Evolutionary conservation across 164 flowering plant species (phyloP), one percentile per base, ranked within the genome.

Genomic region (Nymphaea thermarum): DNA sequence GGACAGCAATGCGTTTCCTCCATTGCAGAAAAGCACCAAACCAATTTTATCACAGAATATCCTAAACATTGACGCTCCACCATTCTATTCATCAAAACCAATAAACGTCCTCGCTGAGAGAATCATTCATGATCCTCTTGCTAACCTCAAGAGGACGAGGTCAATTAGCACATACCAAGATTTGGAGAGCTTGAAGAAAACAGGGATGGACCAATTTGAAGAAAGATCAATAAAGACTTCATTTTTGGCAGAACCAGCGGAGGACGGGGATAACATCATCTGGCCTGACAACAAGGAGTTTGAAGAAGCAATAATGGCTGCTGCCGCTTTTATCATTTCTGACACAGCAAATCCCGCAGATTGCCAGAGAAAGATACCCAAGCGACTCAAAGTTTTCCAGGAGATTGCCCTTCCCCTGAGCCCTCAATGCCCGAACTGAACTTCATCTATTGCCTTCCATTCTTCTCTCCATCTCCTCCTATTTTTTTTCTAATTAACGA

Each of bases 231-330:
- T 84, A 45, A 87, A 84, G 74, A 68, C 79, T 36, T 84, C 86
- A 8, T 60, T 64, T 36, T 72, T 79, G 11, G 25, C 64, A 62
- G 25, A 17, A 3, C 25, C 78, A 0, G 84, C 79, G 67, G 83
- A 76, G 42, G 63, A 43, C 43, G 78, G 64, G 5, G 79, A 79
- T 17, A 73, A 71, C 2, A 82, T 72, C 10, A 60, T 86, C 67
- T 68, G 90, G 62, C 99, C 99, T 0, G 92, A 89, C 60, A 80
- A 66, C 66, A 74, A 85, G 64, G 96, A 84, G 42, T 88, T 90
- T 44, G 97, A 95, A 62, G 96, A 92, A 17, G 98, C 99, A 3
- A 85, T 95, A 11, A 69, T 90, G 2, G 87, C 97, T 5, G 94
- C 99, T 42, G 90, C 85, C 68, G 88, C 85, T 42, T 66, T 80